phyloP scores from a whole-genome alignment of 352 stramenopile species.

The Phytophthora pseudosyringae region DNA sequence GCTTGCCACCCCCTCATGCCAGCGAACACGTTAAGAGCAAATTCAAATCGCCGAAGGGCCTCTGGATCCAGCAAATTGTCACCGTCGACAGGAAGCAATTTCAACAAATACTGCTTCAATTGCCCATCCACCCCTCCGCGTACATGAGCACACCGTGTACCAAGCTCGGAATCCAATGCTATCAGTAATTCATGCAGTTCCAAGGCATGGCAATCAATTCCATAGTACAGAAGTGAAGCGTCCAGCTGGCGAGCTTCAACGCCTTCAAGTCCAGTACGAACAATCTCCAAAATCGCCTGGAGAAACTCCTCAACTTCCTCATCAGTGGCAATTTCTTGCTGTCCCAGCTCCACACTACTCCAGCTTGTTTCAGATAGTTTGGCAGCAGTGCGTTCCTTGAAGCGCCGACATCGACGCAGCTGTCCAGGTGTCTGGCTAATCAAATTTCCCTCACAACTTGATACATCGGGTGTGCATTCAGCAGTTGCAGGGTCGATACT shows the following conservation, averaged over 20 bases:
- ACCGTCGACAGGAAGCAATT: slow-evolving; percentile 12
- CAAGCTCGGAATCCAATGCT: slow-evolving; percentile 23
- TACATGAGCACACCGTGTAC: slow-evolving; percentile 18
- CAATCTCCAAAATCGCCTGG: slow-evolving; percentile 13
- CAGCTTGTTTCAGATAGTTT: slow-evolving; percentile 21
- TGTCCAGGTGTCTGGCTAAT: slow-evolving; percentile 6
- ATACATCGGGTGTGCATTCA: not conserved
- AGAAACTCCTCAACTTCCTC: slow-evolving; percentile 19
- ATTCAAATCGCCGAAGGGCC: slow-evolving; percentile 20
- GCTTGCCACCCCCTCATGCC: slow-evolving; percentile 24
- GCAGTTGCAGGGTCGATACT: not conserved
- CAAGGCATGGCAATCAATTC: slow-evolving; percentile 11
- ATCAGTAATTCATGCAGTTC: slow-evolving; percentile 20
- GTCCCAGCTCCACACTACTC: not conserved
- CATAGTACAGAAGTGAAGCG: slow-evolving; percentile 14
- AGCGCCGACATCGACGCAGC: slow-evolving; percentile 22
- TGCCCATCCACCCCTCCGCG: slow-evolving; percentile 21
- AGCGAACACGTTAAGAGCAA: slow-evolving; percentile 24
- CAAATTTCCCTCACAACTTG: slow-evolving; percentile 2
- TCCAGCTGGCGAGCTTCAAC: slow-evolving; percentile 14
- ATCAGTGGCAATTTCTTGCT: slow-evolving; percentile 14
- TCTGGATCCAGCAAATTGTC: slow-evolving; percentile 4
- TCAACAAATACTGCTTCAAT: slow-evolving; percentile 24
- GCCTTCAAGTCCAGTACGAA: slow-evolving; percentile 10
- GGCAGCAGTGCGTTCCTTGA: slow-evolving; percentile 14